Conservation (phyloP, 2,329 filamentous ascomycete genomes). For the Aspergillus persii region DNA sequence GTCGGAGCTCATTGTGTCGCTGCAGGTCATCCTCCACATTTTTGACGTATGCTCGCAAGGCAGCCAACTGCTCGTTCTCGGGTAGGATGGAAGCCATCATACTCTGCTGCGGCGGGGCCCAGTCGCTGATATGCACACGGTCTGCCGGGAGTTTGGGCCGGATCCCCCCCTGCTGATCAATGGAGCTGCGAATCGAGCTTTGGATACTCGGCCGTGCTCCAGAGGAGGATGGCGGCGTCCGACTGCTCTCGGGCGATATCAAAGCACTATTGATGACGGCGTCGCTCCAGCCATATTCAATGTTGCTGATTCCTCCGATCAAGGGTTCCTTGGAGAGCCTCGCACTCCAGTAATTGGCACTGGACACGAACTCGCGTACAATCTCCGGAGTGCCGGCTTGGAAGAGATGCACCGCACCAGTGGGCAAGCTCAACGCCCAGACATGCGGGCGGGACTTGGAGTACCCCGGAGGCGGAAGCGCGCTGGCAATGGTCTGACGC, state of each 20-base stretch:
- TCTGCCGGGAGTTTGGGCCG: conserved; percentile 77
- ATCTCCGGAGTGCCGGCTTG: conserved; percentile 95
- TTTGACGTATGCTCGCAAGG: conserved; percentile 74
- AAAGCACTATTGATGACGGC: conserved; percentile 74
- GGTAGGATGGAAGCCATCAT: conserved; percentile 77
- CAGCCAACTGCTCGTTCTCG: conserved; percentile 77
- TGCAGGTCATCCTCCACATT: conserved; percentile 83
- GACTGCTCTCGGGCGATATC: conserved; percentile 52
- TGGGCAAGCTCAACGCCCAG: conserved; percentile 89
- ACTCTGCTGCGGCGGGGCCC: conserved; percentile 84
- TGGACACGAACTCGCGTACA: conserved; percentile 87
- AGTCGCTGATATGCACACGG: conserved; percentile 78
- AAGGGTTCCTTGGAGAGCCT: conserved; percentile 90
- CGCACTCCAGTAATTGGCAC: conserved; percentile 97
- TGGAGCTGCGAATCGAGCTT: conserved; percentile 62
- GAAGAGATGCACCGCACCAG: conserved; percentile 95
- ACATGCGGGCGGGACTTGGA: conserved; percentile 87
- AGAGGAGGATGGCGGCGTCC: conserved; percentile 32
- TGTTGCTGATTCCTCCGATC: conserved; percentile 88
- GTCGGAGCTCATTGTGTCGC: conserved; percentile 82
- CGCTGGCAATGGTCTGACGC: conserved; percentile 86
- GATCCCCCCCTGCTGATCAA: conserved; percentile 63
- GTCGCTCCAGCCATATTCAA: conserved; percentile 97
- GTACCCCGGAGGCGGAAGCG: conserved; percentile 86
- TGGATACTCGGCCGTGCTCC: conserved; percentile 55